Percentiles rank a stretch among this genome's conserved stretches.
phyloP scores from a whole-genome alignment of 306 rosid species.

The Vigna trinervia region DNA sequence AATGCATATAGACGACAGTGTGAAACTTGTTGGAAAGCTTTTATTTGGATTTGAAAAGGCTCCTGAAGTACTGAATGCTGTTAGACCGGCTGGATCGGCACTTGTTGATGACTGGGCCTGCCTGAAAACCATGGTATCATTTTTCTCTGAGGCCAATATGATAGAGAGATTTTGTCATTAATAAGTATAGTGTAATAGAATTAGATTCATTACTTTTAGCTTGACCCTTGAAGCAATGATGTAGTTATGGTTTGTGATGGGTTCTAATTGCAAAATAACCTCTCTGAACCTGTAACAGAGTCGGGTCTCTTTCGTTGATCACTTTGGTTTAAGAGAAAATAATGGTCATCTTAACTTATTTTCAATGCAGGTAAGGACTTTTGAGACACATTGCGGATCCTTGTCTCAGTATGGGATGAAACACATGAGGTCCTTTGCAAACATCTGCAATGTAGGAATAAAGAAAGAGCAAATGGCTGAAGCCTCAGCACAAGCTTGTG shows the following conservation, averaged over 20 bases:
- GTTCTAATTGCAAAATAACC: background rate
- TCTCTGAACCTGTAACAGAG: background rate
- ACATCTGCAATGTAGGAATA: slow-evolving; percentile 87
- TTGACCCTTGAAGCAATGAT: slow-evolving; percentile 7
- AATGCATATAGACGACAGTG: slow-evolving; percentile 77
- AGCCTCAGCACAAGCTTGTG: slow-evolving; percentile 85
- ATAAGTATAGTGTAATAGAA: background rate
- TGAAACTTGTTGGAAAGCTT: slow-evolving; percentile 76
- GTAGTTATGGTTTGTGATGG: slow-evolving; percentile 5
- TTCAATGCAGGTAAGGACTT: slow-evolving; percentile 75
- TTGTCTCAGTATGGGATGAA: slow-evolving; percentile 97
- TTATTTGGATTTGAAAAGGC: slow-evolving; percentile 84
- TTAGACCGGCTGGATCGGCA: slow-evolving; percentile 71
- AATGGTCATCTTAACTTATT: background rate
- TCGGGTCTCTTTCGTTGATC: background rate
- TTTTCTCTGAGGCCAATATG: slow-evolving; percentile 17
- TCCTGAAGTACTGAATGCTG: slow-evolving; percentile 60
- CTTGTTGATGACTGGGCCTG: slow-evolving; percentile 93
- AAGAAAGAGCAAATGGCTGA: slow-evolving; percentile 69
- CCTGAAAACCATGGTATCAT: slow-evolving; percentile 72
- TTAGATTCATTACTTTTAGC: background rate
- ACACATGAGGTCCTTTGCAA: slow-evolving; percentile 91
- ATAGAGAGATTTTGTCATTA: background rate
- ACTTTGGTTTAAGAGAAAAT: slow-evolving; percentile 22
- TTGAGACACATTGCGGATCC: slow-evolving; percentile 90